Base-by-base conservation (phyloP, 176 grass and related monocot genomes). In the Carex kokanica region DNA sequence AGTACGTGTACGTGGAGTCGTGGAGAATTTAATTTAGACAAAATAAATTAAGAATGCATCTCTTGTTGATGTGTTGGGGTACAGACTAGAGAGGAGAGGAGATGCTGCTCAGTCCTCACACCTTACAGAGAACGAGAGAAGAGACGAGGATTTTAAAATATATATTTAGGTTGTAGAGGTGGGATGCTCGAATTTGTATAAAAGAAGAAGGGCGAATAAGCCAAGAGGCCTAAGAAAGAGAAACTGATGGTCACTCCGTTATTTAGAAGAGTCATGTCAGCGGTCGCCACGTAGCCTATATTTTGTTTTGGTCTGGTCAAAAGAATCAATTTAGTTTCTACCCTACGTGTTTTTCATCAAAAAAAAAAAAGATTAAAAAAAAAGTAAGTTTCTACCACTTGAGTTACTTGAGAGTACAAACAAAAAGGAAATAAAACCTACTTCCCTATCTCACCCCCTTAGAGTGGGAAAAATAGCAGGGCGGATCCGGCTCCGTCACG, bases 61-160 rank as follows among this genome's bases (percentile, higher is more conserved):
- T 55, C 13, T 53, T 77, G 73, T 77, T 77, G 17, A 77, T 77
- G 73, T 16, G 73, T 77, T 77, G 73, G 73, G 73, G 73, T 31
- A 25, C 27, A 27, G 1, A 27, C 24, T 25, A 25, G 0, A 25
- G 24, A 25, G 24, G 24, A 77, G 36, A 47, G 6, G 15, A 69
- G 31, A 67, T 34, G 64, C 29, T 5, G 29, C 15, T 43, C 27
- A 27, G 27, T 27, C 27, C 27, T 27, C 41, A 43, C 41, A 43
- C 41, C 41, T 43, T 0, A 32, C 65, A 52, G 40, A 74, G 38
- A 3, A 47, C 1, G 21, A 53, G 45, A 53, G 9, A 15, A 27
- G 2, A 8, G 3, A 1, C 8, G 23, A 55, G 18, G n/a, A 47
- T 40, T 74, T 52, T 74, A 74, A 49, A 25, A 38, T 68, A 68